Conservation (phyloP, 768 basidiomycete genomes). For the Bullera alba region DNA sequence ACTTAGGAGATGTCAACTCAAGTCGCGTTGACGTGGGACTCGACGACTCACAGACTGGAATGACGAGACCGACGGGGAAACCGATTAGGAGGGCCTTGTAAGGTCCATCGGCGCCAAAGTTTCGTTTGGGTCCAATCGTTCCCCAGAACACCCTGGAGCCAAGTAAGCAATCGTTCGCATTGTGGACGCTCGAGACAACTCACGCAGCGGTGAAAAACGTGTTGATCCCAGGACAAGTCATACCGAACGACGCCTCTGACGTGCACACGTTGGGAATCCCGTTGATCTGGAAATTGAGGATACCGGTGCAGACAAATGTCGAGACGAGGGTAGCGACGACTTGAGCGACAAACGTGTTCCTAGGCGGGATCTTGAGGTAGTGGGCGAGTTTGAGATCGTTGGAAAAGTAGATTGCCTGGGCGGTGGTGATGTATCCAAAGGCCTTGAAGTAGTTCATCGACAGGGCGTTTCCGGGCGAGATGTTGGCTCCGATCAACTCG, state of each 20-base stretch:
- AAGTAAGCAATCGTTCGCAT: conserved; percentile 1
- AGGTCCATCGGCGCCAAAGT: conserved; percentile 43
- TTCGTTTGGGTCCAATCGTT: conserved; percentile 45
- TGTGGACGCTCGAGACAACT: too few species aligned
- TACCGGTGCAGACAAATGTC: conserved; percentile 25
- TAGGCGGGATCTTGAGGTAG: conserved; percentile 70
- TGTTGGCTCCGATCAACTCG: conserved; percentile 48
- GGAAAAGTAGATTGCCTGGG: conserved; percentile 61
- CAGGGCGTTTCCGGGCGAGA: conserved; percentile 46
- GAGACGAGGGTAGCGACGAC: conserved; percentile 32
- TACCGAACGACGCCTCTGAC: conserved; percentile 32
- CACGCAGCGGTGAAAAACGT: conserved; percentile 46
- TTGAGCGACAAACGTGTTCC: conserved; percentile 61
- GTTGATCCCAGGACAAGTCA: conserved; percentile 44
- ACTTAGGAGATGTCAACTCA: neutral
- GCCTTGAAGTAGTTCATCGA: conserved; percentile 47
- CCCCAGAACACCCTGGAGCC: conserved; percentile 43
- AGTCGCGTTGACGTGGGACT: too few species aligned
- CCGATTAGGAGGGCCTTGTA: conserved; percentile 58
- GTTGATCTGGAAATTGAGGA: conserved; percentile 42
- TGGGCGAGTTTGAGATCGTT: conserved; percentile 62
- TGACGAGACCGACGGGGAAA: conserved; percentile 65
- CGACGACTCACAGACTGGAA: conserved; percentile 54
- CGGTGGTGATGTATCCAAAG: conserved; percentile 54
- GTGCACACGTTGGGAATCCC: conserved; percentile 52